Conservation (phyloP, 805 yeast genomes). For the Candida sakaeoensis region DNA sequence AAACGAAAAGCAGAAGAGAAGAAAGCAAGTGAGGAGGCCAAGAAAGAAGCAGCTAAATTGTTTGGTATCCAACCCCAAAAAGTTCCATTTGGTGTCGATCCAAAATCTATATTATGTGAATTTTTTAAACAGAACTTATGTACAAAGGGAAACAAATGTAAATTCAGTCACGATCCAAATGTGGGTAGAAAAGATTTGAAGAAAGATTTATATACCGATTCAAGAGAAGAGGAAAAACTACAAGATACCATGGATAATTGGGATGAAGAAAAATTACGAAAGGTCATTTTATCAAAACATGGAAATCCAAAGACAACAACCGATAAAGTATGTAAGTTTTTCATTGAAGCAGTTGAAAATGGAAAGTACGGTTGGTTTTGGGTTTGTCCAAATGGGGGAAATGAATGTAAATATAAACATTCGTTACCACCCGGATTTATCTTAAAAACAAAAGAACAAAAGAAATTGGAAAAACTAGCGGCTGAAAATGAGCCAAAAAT, state of each 20-base stretch:
- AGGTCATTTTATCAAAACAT: conserved; percentile 84
- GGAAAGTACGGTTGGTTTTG: conserved; percentile 99
- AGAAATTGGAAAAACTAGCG: conserved; percentile 82
- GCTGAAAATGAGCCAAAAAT: conserved; percentile 82
- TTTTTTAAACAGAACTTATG: conserved; percentile 85
- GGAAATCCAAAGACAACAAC: conserved; percentile 94
- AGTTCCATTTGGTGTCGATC: conserved; percentile 96
- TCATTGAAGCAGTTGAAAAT: conserved; percentile 95
- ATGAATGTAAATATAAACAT: conserved; percentile 90
- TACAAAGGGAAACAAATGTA: conserved; percentile 81
- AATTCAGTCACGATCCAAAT: conserved; percentile 84
- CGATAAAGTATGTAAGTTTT: conserved; percentile 88
- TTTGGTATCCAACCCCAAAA: conserved; percentile 74
- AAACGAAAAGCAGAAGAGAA: conserved; percentile 70
- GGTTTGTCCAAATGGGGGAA: conserved; percentile 94
- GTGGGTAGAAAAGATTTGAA: conserved; percentile 85
- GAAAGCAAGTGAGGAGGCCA: conserved; percentile 88
- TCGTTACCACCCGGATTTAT: conserved; percentile 96
- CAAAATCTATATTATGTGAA: conserved; percentile 88
- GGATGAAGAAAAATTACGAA: conserved; percentile 94
- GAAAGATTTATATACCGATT: conserved; percentile 90
- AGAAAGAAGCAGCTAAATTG: conserved; percentile 77
- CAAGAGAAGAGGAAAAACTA: conserved; percentile 62
- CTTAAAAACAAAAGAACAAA: conserved; percentile 94
- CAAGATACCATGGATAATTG: conserved; percentile 91